Conservation (phyloP, 2,329 filamentous ascomycete species). For the Alternaria rosae region DNA sequence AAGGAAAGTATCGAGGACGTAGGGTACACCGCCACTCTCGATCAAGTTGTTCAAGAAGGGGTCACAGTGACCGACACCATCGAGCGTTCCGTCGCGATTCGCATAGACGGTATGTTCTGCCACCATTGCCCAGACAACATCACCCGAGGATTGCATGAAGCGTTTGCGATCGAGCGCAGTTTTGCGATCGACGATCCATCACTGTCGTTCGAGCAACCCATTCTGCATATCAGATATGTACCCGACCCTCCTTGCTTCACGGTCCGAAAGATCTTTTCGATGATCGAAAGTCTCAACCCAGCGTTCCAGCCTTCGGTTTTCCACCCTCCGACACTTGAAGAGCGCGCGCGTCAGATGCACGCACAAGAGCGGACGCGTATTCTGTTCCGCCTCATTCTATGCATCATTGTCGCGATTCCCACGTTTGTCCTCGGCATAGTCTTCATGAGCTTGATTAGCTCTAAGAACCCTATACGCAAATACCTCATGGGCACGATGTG, state of each 20-base stretch:
- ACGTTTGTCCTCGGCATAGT: conserved; percentile 88
- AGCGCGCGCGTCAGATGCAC: conserved; percentile 77
- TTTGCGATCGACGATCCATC: conserved; percentile 64
- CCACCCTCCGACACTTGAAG: conserved; percentile 83
- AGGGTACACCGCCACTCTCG: conserved; percentile 52
- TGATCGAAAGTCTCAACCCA: conserved; percentile 71
- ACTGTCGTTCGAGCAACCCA: conserved; percentile 65
- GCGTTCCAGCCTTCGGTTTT: conserved; percentile 74
- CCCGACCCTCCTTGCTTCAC: conserved; percentile 75
- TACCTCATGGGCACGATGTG: conserved; percentile 76
- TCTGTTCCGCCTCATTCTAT: conserved; percentile 73
- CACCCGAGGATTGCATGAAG: conserved; percentile 58
- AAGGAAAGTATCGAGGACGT: conserved; percentile 59
- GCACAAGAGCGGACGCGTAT: conserved; percentile 73
- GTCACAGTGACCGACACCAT: not conserved
- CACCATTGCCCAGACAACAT: conserved; percentile 60
- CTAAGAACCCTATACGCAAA: conserved; percentile 63
- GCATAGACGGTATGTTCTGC: conserved; percentile 56
- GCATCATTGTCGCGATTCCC: conserved; percentile 75
- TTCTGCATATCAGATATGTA: conserved; percentile 74
- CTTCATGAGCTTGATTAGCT: conserved; percentile 82
- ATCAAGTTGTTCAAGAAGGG: conserved; percentile 34
- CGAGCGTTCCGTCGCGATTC: conserved; percentile 46
- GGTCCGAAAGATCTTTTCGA: conserved; percentile 74
- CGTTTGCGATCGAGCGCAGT: conserved; percentile 53